Percentiles rank a stretch among this genome's conserved stretches.
Conservation (phyloP, 768 basidiomycete species). For the Macrocybe gigantea region DNA sequence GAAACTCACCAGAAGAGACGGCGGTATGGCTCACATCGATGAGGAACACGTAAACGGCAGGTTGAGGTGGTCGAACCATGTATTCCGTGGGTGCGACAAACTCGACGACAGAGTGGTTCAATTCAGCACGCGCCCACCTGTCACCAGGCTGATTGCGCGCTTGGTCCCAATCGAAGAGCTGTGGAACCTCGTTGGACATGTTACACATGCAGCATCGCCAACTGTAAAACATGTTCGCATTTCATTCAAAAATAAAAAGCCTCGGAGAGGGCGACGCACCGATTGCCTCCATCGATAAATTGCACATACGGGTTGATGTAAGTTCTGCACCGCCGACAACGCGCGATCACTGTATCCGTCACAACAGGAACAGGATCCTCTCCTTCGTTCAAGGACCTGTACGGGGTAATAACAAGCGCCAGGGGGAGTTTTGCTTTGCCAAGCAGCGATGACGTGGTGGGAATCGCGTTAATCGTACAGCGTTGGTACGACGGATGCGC, state of each 20-base stretch:
- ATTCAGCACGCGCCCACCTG: slow-evolving; percentile 88
- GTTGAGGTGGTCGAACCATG: slow-evolving; percentile 98
- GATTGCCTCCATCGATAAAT: slow-evolving; percentile 96
- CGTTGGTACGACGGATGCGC: slow-evolving; percentile 91
- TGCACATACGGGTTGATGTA: slow-evolving; percentile 98
- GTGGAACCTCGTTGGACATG: slow-evolving; percentile 97
- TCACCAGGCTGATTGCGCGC: slow-evolving; percentile 90
- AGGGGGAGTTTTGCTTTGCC: slow-evolving; percentile 89
- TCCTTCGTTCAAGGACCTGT: slow-evolving; percentile 79
- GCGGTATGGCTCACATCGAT: slow-evolving; percentile 94
- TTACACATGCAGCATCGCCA: slow-evolving; percentile 99
- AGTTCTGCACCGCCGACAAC: slow-evolving; percentile 91
- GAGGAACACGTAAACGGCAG: slow-evolving; percentile 94
- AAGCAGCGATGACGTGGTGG: slow-evolving; percentile 81
- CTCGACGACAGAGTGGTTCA: slow-evolving; percentile 93
- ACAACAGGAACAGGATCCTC: slow-evolving; percentile 86
- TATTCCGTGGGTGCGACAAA: slow-evolving; percentile 98
- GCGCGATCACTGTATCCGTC: slow-evolving; percentile 90
- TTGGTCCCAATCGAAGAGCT: slow-evolving; percentile 98
- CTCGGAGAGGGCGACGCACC: slow-evolving; percentile 35
- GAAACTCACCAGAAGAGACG: slow-evolving; percentile 69
- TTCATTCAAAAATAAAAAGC: neutral
- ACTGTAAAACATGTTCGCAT: slow-evolving; percentile 25
- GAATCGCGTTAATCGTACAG: slow-evolving; percentile 86
- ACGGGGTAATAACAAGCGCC: slow-evolving; percentile 85